Conservation (phyloP, 805 yeast species). For the Maudiozyma turicensis region DNA sequence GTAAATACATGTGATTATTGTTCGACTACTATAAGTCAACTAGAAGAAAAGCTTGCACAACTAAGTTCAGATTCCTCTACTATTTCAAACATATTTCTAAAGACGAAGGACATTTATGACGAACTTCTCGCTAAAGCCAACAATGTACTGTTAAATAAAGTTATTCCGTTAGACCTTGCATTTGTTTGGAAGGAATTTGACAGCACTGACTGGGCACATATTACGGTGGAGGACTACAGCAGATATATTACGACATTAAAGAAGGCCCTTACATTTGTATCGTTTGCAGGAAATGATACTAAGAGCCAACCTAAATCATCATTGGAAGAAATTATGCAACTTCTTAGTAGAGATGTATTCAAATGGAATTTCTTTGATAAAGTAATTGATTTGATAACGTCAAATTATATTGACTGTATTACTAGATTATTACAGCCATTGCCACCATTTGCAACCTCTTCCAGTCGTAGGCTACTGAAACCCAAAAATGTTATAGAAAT, state of each 20-base stretch:
- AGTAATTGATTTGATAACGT: constrained; percentile 53
- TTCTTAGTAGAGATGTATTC: constrained; percentile 60
- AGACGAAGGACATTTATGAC: constrained; percentile 46
- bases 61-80: constrained; percentile 34
- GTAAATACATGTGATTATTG: constrained; percentile 88
- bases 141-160: constrained; percentile 42
- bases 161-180: constrained; percentile 48
- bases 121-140: constrained; percentile 51
- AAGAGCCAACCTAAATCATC: constrained; percentile 28
- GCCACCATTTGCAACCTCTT: constrained; percentile 39
- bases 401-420: constrained; percentile 48
- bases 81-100: constrained; percentile 42
- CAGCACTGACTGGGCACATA: constrained; percentile 64
- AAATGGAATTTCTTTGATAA: constrained; percentile 67
- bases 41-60: constrained; percentile 50
- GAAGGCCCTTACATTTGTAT: constrained; percentile 28
- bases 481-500: constrained; percentile 27
- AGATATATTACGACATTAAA: constrained; percentile 55
- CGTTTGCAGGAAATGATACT: constrained; percentile 14
- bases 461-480: constrained; percentile 12
- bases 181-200: constrained; percentile 78
- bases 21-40: constrained; percentile 63
- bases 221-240: constrained; percentile 63
- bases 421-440: constrained; percentile 51
- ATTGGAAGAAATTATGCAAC: constrained; percentile 37